Base-by-base conservation (phyloP, 306 rosid species). In the Inga laurina region DNA sequence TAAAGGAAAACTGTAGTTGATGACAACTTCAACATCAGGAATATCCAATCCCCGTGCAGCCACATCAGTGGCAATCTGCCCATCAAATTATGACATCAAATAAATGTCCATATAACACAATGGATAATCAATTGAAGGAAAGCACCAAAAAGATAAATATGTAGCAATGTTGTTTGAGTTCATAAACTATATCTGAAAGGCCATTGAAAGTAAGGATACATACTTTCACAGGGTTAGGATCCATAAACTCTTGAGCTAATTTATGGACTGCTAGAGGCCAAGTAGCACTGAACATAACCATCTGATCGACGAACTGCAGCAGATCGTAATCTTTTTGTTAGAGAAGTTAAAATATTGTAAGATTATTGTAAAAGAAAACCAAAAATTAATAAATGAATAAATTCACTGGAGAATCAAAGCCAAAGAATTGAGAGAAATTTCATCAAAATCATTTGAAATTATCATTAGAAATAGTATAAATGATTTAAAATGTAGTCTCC, bases 201-300 rank as follows among this genome's bases (percentile, higher is more conserved):
- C 68, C 61, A 14, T 16, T 46, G 66, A 73, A 79, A 83, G 68
- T 34, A 10, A 81, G 81, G 81, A 74, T 80, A 74, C 92, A 56
- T 52, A 96, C 99, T 90, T 94, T 96, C 45, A 96, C 87, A 22
- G 99, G 99, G 84, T 94, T 85, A 41, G 99, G 97, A 80, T 94
- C 97, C 99, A 96, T 96, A 80, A 96, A 96, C 83, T 96, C 99
- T 78, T 96, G 97, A 35, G 98, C 98, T 84, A 96, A 88, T 32
- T 94, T 91, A 88, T 96, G 93, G 86, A 96, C 98, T 74, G 88
- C 82, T 18, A 79, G 82, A 64, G 99, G 99, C 98, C 99, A 96
- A 12, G 99, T 94, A 52, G 99, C 99, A 82, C 98, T 94, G 88
- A 94, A 96, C 99, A 96, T 96, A 46, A 94, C 95, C 97, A 94